Conservation (phyloP, 805 yeast genomes). For the Ogataea glucozyma region DNA sequence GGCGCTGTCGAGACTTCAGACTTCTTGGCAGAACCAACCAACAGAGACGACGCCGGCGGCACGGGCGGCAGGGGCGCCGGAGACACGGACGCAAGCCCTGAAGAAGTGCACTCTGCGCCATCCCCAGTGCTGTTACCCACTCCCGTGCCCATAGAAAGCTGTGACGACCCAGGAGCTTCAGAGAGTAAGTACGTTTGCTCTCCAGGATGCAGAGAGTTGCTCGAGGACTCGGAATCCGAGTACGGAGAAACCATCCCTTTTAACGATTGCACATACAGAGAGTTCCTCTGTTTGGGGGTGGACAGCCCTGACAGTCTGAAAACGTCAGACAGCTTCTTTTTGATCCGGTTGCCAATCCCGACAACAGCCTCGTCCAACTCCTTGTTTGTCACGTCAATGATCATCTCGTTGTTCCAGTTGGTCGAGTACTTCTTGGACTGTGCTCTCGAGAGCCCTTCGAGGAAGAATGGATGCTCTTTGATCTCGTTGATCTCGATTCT, state of each 20-base stretch:
- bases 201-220: conserved; percentile 6
- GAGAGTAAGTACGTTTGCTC: conserved; percentile 19
- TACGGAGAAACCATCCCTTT: conserved; percentile 16
- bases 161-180: conserved; percentile 17
- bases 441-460: conserved; percentile 30
- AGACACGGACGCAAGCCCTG: not conserved
- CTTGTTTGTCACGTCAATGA: conserved; percentile 60
- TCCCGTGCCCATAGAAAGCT: conserved; percentile 3
- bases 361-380: conserved; percentile 78
- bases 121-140: too few relatives aligned
- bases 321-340: conserved; percentile 49
- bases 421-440: conserved; percentile 31
- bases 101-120: not conserved
- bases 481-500: conserved; percentile 73
- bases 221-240: conserved; percentile 19
- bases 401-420: conserved; percentile 36
- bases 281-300: conserved; percentile 16
- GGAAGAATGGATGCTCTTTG: conserved; percentile 71
- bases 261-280: conserved; percentile 21
- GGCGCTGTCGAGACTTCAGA: conserved; percentile 7
- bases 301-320: conserved; percentile 24
- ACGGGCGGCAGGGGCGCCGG: conserved; percentile 1
- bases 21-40: not conserved
- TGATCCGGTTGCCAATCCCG: conserved; percentile 73
- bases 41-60: conserved; percentile 2